Base-by-base conservation (phyloP, 345 rosid species). In the Camelina hispida region DNA sequence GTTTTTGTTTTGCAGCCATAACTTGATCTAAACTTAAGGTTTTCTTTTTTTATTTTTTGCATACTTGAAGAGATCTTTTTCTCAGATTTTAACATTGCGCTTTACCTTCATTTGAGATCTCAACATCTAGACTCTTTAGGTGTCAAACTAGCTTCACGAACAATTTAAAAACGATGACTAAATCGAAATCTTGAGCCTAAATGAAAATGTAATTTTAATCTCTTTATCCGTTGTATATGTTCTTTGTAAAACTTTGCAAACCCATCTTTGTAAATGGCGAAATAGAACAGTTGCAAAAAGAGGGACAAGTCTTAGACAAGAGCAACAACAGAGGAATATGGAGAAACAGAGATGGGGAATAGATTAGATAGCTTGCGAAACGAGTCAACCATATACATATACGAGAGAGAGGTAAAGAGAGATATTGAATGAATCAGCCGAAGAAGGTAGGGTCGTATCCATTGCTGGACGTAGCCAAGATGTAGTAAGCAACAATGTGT, bases 381-480 rank as follows among this genome's bases (percentile, higher is more conserved):
- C 58, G 62, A 72, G 77, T 78, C 68, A 78, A 64, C 51, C n/a
- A 63, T 71, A 62, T 69, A 62, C 71, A 77, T 54, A 63, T 20
- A 52, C 12, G 15, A 54, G 3, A 38, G 14, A 68, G 30, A 40
- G 44, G 11, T 9, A 2, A 20, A n/a, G n/a, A 40, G 3, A 54
- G 11, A 43, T 4, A 48, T 14, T 2, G 72, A 20, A 12, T 5
- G 54, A 20, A 62, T 79, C 71, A 85, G n/a, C 70, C 75, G 32
- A 91, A 91, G 97, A 89, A 91, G 30, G 77, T 88, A 20, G 97
- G 97, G 66, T 95, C 86, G 55, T 95, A 95, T 74, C 94, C 97
- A 74, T 92, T 95, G 91, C 97, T 89, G 43, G 93, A 79, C 73
- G 99, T 95, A 42, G 99, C 99, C 83, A 95, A 81, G 87, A 95